Base-by-base conservation (phyloP, 345 rosid species). In the Hibiscus mutabilis region DNA sequence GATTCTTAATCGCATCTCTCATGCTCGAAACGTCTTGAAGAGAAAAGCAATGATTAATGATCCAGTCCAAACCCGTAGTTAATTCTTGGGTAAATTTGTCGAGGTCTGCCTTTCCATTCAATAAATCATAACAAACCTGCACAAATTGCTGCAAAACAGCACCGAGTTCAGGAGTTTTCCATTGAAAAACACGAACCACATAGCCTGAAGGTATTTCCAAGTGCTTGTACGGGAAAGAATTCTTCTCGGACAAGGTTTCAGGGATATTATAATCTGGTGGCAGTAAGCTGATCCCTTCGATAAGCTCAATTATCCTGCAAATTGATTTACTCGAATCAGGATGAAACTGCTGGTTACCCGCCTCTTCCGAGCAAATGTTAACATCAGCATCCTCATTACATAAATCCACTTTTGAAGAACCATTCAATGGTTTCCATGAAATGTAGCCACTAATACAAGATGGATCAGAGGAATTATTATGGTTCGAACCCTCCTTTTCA, bases 21-120 rank as follows among this genome's bases (percentile, higher is more conserved):
- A 87, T 93, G 90, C 90, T 89, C 68, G 98, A 88, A 85, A 91
- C 98, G 82, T 91, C 96, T 85, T 94, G 97, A 64, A 94, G 82
- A 63, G 98, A 91, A 75, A 91, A 94, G 73, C 98, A 91, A 42
- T 91, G 96, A 76, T 87, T 91, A 74, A 89, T 82, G 68, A 85
- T 85, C 98, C 98, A 94, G 65, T 88, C 95, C 77, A 94, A 73
- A 70, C 87, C 63, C 56, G 77, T 76, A 76, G 83, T 76, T 35
- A 90, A 75, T 75, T 88, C 98, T 75, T 83, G 68, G 15, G 85
- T 64, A 78, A 94, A 88, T 72, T 78, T 91, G 78, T 66, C 77
- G 51, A 87, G 21, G 73, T 85, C 90, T 13, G 86, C 76, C 79
- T 87, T 90, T 75, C 79, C 82, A 61, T 79, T 86, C 77, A 86